These are phyloP conservation scores for Stagonosporopsis chrysanthemi DNA, from an alignment of 2,329 filamentous ascomycete genomes.

Conservation along the genomic window DNA sequence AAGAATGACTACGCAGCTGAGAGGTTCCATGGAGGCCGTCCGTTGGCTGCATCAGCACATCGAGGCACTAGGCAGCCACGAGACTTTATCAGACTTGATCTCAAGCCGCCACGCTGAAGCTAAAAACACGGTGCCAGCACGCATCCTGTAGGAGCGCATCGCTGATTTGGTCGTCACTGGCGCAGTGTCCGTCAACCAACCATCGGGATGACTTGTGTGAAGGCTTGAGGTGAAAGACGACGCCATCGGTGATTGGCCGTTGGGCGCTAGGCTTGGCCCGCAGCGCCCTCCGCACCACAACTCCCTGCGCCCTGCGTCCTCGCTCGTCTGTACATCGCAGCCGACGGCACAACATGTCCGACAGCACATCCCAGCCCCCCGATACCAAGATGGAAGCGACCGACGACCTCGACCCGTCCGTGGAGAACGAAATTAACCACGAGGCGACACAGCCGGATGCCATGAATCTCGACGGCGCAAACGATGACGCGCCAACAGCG, in stretches of 20 bases:
- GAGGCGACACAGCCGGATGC: conserved; percentile 47
- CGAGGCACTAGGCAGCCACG: conserved; percentile 1
- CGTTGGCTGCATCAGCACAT: background rate
- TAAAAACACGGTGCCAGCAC: background rate
- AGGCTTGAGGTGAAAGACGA: background rate
- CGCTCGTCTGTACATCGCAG: conserved; percentile 8
- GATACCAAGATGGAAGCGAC: conserved; percentile 43
- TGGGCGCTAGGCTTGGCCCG: conserved; percentile 13
- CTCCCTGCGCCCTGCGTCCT: conserved; percentile 18
- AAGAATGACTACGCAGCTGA: background rate
- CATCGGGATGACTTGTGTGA: background rate
- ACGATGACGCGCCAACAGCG: conserved; percentile 43
- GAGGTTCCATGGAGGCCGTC: background rate
- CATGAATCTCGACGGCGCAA: conserved; percentile 53
- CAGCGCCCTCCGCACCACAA: conserved; percentile 24
- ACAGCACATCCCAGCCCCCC: conserved; percentile 38
- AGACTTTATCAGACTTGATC: conserved; percentile 6
- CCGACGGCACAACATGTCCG: conserved; percentile 38
- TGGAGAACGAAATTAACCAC: conserved; percentile 53
- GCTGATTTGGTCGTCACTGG: background rate
- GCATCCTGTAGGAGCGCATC: background rate
- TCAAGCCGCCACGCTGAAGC: background rate
- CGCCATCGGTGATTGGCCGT: conserved; percentile 11
- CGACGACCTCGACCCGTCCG: conserved; percentile 51
- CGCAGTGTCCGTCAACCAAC: background rate